Conservation (phyloP, 148 eudicot species). For the Beta vulgaris region DNA sequence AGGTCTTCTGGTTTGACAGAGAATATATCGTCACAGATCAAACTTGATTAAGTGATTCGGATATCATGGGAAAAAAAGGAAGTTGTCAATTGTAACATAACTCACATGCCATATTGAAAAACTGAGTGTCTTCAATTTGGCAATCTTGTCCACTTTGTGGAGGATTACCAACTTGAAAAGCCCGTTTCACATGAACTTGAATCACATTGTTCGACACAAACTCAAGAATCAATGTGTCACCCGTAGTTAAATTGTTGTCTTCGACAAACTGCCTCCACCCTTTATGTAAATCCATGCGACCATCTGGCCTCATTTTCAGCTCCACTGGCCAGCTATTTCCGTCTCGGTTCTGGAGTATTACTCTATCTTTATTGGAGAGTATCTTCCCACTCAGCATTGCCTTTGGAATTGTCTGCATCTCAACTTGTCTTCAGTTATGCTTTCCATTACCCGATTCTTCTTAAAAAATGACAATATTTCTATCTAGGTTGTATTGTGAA, state of each 20-base stretch:
- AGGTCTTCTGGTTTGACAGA: not conserved
- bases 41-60: not conserved
- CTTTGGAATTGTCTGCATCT: slow-evolving; percentile 26
- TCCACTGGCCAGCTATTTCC: slow-evolving; percentile 24
- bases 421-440: not conserved
- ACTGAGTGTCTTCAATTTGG: slow-evolving; percentile 3
- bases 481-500: not conserved
- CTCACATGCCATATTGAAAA: slow-evolving; percentile 1
- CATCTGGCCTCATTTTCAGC: slow-evolving; percentile 23
- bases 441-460: not conserved
- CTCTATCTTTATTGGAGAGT: slow-evolving; percentile 8
- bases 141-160: not conserved
- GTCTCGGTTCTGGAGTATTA: slow-evolving; percentile 12
- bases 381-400: slow-evolving; percentile 1
- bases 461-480: not conserved
- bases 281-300: slow-evolving; percentile 21
- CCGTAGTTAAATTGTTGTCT: slow-evolving; percentile 3
- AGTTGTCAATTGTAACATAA: not conserved
- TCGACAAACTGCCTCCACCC: slow-evolving; percentile 27
- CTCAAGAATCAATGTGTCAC: slow-evolving; percentile 24
- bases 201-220: slow-evolving; percentile 18
- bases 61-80: not conserved
- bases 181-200: slow-evolving; percentile 14
- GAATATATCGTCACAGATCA: not conserved
- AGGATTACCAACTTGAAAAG: slow-evolving; percentile 11